Conservation (phyloP, 768 basidiomycete species). For the Lentinula boryana region DNA sequence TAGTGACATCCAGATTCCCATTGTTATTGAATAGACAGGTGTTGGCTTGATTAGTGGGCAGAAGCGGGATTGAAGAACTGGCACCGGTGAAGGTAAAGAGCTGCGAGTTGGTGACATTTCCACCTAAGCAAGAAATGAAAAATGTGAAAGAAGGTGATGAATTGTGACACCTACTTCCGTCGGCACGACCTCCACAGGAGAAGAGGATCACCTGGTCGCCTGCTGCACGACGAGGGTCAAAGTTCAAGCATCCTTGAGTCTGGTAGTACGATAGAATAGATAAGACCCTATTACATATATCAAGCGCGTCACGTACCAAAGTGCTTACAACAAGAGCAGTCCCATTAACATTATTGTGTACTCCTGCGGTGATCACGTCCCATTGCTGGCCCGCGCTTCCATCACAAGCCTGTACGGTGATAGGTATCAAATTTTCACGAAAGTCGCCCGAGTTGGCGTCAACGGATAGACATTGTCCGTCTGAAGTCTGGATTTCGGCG, state of each 20-base stretch:
- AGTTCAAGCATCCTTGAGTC: constrained; percentile 19
- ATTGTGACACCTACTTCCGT: constrained; percentile 10
- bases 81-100: constrained; percentile 13
- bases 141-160: too few relatives aligned
- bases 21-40: constrained; percentile 6
- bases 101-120: constrained; percentile 15
- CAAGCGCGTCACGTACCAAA: not conserved
- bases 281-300: not conserved
- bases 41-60: constrained; percentile 4
- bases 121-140: not conserved
- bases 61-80: constrained; percentile 7
- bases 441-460: constrained; percentile 14
- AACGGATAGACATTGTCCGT: constrained; percentile 15
- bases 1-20: not conserved
- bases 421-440: constrained; percentile 16
- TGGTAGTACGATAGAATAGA: not conserved
- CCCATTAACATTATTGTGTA: constrained; percentile 12
- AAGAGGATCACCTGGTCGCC: constrained; percentile 19
- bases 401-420: constrained; percentile 11
- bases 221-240: constrained; percentile 14
- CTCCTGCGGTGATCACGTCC: constrained; percentile 16
- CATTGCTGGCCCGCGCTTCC: constrained; percentile 16
- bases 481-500: constrained; percentile 12
- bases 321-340: constrained; percentile 16
- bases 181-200: constrained; percentile 19